phyloP scores from a whole-genome alignment of 441 rosid species.

The Syzygium syzygioides region DNA sequence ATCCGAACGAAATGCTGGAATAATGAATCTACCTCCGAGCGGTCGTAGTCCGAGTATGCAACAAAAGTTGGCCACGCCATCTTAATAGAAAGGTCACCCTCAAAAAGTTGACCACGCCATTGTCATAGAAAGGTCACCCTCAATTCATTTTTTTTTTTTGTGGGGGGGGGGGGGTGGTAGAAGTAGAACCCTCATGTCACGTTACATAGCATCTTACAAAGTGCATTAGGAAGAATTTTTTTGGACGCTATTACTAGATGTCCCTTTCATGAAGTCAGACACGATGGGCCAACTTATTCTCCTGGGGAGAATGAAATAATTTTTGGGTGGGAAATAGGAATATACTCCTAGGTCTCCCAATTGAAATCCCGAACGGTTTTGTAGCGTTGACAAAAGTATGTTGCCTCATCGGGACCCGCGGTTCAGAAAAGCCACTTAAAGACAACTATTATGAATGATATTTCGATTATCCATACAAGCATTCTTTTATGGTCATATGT shows the following conservation, averaged over 20 bases:
- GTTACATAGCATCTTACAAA: background rate
- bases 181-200: background rate
- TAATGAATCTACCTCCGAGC: background rate
- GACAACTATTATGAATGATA: too few species aligned
- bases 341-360: background rate
- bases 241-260: background rate
- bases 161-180: background rate
- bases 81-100: background rate
- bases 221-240: background rate
- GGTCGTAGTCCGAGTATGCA: background rate
- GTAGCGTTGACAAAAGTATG: background rate
- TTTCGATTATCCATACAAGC: background rate
- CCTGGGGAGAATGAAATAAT: background rate
- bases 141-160: too few species aligned
- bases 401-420: background rate
- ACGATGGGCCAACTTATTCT: background rate
- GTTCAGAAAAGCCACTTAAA: background rate
- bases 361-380: background rate
- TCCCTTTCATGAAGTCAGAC: background rate
- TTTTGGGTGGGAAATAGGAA: background rate
- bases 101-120: background rate
- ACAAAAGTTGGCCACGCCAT: background rate
- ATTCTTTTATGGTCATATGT: background rate
- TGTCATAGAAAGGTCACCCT: too few species aligned
- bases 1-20: background rate